Evolutionary conservation across 2,329 filamentous ascomycete genomes (phyloP).

Genomic region (Tolypocladium cylindrosporum): DNA sequence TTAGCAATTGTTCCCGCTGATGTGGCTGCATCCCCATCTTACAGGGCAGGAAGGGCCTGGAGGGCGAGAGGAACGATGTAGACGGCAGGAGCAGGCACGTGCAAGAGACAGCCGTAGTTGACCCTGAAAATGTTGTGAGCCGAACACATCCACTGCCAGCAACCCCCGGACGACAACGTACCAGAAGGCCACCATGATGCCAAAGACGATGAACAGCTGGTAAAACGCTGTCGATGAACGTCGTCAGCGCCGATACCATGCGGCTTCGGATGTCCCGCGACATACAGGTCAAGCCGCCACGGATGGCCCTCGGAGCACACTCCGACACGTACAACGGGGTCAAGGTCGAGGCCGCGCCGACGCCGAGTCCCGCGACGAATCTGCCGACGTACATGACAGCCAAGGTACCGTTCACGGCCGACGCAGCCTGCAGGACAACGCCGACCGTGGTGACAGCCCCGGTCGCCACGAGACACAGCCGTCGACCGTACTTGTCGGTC

Average conservation of each 20-base stretch:
- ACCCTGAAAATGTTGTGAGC: conserved; percentile 29
- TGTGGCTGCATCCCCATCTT: conserved; percentile 5
- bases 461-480: conserved; percentile 41
- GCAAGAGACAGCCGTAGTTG: conserved; percentile 42
- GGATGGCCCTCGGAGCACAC: conserved; percentile 38
- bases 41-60: conserved; percentile 53
- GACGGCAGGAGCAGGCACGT: conserved; percentile 34
- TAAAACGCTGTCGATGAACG: conserved; percentile 26
- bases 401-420: conserved; percentile 42
- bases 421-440: conserved; percentile 52
- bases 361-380: conserved; percentile 38
- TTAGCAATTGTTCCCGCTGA: background rate
- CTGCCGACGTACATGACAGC: conserved; percentile 57
- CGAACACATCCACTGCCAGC: background rate
- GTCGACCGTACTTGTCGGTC: conserved; percentile 46
- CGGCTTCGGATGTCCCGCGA: background rate
- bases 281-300: conserved; percentile 36
- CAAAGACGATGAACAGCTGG: conserved; percentile 37
- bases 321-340: conserved; percentile 37
- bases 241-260: background rate
- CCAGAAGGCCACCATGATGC: conserved; percentile 33
- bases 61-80: conserved; percentile 55
- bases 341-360: conserved; percentile 38
- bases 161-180: conserved; percentile 4
- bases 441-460: conserved; percentile 50